These are phyloP conservation scores for Ophiostoma himal-ulmi DNA, from an alignment of 2,329 filamentous ascomycete genomes.

Conservation along the genomic window DNA sequence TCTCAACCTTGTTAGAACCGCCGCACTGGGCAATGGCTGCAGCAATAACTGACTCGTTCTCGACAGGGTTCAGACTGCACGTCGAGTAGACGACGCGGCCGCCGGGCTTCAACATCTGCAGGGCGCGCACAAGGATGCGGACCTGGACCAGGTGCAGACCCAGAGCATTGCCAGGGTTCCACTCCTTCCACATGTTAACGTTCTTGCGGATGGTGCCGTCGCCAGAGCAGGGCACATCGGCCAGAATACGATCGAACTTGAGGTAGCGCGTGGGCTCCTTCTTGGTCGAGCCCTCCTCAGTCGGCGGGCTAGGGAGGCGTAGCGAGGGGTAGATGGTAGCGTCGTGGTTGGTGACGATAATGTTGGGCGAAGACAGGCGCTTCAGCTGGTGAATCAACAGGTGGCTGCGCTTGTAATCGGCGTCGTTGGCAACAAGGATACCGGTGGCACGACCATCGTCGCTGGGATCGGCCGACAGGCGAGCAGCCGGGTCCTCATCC, in stretches of 20 bases:
- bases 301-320: conserved; percentile 57
- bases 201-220: conserved; percentile 95
- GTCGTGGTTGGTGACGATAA: conserved; percentile 97
- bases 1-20: conserved; percentile 70
- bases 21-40: conserved; percentile 87
- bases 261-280: conserved; percentile 53
- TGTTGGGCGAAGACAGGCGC: conserved; percentile 88
- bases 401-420: conserved; percentile 93
- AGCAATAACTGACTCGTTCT: conserved; percentile 89
- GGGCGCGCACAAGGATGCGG: conserved; percentile 80
- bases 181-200: conserved; percentile 87
- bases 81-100: conserved; percentile 96
- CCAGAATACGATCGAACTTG: conserved; percentile 93
- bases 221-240: conserved; percentile 94
- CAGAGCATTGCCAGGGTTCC: conserved; percentile 79
- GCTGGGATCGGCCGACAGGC: conserved; percentile 53
- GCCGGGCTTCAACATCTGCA: conserved; percentile 94
- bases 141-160: conserved; percentile 83
- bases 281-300: conserved; percentile 38
- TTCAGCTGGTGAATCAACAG: conserved; percentile 98
- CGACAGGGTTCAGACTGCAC: conserved; percentile 96
- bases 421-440: conserved; percentile 88
- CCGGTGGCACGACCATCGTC: conserved; percentile 88
- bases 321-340: conserved; percentile 93
- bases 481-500: conserved; percentile 32